Base-by-base conservation (phyloP, 805 yeast genomes). In the Dipodascus geniculatus region DNA sequence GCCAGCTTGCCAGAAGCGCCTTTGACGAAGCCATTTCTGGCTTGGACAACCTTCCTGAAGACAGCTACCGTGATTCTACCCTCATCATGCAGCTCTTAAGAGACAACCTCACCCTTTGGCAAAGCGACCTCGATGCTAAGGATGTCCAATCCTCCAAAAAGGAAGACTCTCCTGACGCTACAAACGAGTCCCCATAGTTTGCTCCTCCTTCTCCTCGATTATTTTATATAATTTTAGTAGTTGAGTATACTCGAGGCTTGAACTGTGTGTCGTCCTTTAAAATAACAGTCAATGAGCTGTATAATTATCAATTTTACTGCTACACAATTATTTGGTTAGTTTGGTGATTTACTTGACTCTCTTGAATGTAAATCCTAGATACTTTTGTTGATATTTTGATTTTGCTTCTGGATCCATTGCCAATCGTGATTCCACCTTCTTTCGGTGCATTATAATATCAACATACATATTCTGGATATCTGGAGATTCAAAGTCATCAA, bases 21-120 rank as follows among this genome's bases (percentile, higher is more conserved):
- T 91, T 93, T 65, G 99, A 91, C 74, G 98, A 91, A 69, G 99
- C 99, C 60, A 95, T 91, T 70, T 96, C 99, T 60, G 98, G 93
- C 76, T 82, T 91, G 71, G 99, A 91, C 76, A 87, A 97, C 61
- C 79, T 91, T 69, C 86, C 96, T 49, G 99, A 91, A 76, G 99
- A 91, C 77, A 86, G 96, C 63, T 91, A 93, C 82, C 93, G 91
- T 75, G 99, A 91, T 74, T 89, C 97, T 60, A 93, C 98, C 63
- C 82, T 93, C 72, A 93, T 93, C 70, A 93, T 93, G 99, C 98
- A 93, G 82, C 83, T 93, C 72, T 82, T 93, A 72, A 86, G 97
- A 78, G 98, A 93, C 76, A 91, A 91, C 82, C 79, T 91, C 77
- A 91, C 98, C 61, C 82, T 91, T 78, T 91, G 99, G 99, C 69